Evolutionary conservation across 2,329 filamentous ascomycete species (phyloP).

Genomic region (Pseudogymnoascus sp.): DNA sequence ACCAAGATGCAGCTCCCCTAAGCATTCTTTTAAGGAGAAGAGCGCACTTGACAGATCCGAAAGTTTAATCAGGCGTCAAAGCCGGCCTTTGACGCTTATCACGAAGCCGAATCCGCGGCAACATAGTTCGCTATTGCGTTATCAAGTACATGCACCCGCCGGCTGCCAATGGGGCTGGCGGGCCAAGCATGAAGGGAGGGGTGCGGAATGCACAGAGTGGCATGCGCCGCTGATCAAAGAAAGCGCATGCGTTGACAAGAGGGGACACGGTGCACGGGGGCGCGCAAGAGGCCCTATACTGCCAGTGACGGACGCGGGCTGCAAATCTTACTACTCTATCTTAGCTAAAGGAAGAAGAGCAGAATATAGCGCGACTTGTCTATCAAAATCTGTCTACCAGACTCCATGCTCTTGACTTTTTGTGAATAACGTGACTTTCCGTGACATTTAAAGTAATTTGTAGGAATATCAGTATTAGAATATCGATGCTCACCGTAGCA

Average conservation of each 20-base stretch:
- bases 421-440: neutral
- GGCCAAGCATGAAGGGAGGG: neutral
- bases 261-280: constrained; percentile 4
- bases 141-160: neutral
- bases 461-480: neutral
- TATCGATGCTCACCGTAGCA: neutral
- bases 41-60: constrained; percentile 20
- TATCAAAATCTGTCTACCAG: constrained; percentile 4
- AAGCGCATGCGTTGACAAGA: neutral
- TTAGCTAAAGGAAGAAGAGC: constrained; percentile 7
- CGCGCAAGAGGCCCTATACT: neutral
- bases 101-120: constrained; percentile 28
- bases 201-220: constrained; percentile 2
- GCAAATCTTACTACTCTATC: constrained; percentile 2
- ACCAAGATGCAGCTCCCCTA: constrained; percentile 6
- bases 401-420: neutral
- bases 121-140: constrained; percentile 6
- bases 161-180: constrained; percentile 1
- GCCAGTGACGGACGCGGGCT: constrained; percentile 4
- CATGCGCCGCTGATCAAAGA: neutral
- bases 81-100: constrained; percentile 19
- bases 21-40: constrained; percentile 14
- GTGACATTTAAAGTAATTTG: neutral
- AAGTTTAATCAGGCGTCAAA: constrained; percentile 19
- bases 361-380: constrained; percentile 8